Percentiles rank a stretch among this genome's conserved stretches.
Evolutionary conservation across 2,329 filamentous ascomycete genomes (phyloP).

Genomic region (Fusarium fujikuroi): DNA sequence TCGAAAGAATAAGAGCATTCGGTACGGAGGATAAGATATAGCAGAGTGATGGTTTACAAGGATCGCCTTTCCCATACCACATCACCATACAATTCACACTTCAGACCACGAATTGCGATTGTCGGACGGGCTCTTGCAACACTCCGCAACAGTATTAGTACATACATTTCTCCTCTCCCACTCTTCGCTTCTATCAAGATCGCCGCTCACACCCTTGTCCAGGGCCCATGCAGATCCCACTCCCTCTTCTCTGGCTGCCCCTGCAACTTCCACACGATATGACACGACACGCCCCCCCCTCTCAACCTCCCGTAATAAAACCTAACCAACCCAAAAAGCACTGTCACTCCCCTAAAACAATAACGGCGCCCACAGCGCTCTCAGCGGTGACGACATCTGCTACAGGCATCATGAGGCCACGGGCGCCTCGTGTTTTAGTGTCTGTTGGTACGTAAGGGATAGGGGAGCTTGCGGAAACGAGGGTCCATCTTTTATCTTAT

Average conservation of each 20-base stretch:
- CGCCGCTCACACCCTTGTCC: constrained; percentile 23
- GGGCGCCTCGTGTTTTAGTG: constrained; percentile 36
- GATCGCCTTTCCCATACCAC: constrained; percentile 21
- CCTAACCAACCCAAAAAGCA: not conserved
- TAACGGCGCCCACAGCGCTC: constrained; percentile 7
- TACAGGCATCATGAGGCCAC: constrained; percentile 8
- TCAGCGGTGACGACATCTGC: constrained; percentile 35
- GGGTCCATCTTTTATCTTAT: constrained; percentile 25
- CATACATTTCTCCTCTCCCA: not conserved
- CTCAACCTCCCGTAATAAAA: constrained; percentile 14
- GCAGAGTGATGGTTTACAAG: constrained; percentile 4
- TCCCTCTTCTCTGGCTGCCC: constrained; percentile 7
- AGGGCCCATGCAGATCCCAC: constrained; percentile 25
- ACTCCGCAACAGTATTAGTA: constrained; percentile 18
- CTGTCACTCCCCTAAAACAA: constrained; percentile 20
- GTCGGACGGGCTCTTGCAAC: constrained; percentile 22
- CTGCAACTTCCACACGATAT: constrained; percentile 22
- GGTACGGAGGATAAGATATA: too few species aligned
- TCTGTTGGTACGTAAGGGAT: not conserved
- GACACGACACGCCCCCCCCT: constrained; percentile 35
- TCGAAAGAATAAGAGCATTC: not conserved
- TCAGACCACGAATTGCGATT: constrained; percentile 26
- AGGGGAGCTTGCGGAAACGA: constrained; percentile 8
- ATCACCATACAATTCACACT: constrained; percentile 17
- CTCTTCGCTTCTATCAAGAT: constrained; percentile 27